Conservation (phyloP, 1,284 basidiomycete species). For the Mycena sp. region DNA sequence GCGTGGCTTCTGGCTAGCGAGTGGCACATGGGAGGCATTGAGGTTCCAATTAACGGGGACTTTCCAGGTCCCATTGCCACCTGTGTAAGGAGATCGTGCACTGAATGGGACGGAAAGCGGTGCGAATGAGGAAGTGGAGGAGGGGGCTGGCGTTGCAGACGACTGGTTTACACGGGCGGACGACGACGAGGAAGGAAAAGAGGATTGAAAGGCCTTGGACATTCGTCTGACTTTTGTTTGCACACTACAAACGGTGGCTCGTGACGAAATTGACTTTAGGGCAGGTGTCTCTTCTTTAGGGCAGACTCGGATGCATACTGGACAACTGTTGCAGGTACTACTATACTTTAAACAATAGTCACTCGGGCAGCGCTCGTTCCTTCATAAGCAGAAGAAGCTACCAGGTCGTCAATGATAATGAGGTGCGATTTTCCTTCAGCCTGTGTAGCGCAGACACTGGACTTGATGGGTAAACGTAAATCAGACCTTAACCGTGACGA, state of each 20-base stretch:
- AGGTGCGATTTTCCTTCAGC: too few relatives aligned
- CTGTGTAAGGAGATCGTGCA: slow-evolving; percentile 42
- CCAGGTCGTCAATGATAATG: too few relatives aligned
- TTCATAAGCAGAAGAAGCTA: too few relatives aligned
- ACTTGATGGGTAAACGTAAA: too few relatives aligned
- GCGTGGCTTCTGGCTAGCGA: slow-evolving; percentile 35
- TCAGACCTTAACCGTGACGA: too few relatives aligned
- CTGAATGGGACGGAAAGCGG: slow-evolving; percentile 39
- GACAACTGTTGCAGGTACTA: too few relatives aligned
- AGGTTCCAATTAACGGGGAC: slow-evolving; percentile 37
- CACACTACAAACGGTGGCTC: neutral
- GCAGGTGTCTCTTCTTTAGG: neutral
- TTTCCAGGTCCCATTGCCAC: slow-evolving; percentile 39
- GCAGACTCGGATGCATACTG: too few relatives aligned
- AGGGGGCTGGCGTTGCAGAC: slow-evolving; percentile 1
- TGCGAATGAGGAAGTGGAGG: slow-evolving; percentile 31
- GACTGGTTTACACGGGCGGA: neutral
- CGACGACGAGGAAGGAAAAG: slow-evolving; percentile 14
- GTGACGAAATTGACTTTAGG: slow-evolving; percentile 9
- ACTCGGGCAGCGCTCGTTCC: too few relatives aligned
- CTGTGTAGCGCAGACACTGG: too few relatives aligned
- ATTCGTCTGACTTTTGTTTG: slow-evolving; percentile 12
- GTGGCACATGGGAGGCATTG: slow-evolving; percentile 19
- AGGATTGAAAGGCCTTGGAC: slow-evolving; percentile 21
- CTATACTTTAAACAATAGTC: too few relatives aligned